Conservation (phyloP, 2,329 filamentous ascomycete species). For the Hymenoscyphus fructigenus region DNA sequence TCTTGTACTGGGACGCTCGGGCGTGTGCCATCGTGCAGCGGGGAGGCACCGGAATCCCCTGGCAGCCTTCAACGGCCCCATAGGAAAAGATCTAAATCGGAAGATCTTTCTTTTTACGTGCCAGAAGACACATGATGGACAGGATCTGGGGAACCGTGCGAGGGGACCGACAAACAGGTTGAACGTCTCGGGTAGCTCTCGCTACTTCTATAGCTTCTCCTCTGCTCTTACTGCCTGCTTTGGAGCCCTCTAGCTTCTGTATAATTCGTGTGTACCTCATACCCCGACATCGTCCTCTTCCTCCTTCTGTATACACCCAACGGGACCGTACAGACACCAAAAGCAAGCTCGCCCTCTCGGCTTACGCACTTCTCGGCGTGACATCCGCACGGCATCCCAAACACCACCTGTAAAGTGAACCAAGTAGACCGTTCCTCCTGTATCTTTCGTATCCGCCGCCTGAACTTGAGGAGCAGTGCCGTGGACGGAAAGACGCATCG, state of each 20-base stretch:
- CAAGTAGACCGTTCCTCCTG: background rate
- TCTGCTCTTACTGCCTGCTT: background rate
- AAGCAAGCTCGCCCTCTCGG: background rate
- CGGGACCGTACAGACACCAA: background rate
- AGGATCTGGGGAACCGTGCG: conserved; percentile 1
- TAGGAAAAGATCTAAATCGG: background rate
- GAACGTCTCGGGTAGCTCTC: background rate
- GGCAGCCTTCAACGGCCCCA: conserved; percentile 4
- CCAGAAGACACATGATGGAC: conserved; percentile 1
- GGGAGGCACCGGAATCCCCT: conserved; percentile 9
- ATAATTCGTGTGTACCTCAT: background rate
- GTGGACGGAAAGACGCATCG: conserved; percentile 9
- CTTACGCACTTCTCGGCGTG: background rate
- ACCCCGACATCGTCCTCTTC: background rate
- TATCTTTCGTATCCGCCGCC: background rate
- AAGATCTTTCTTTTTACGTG: conserved; percentile 1
- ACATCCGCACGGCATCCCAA: background rate
- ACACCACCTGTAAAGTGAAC: background rate
- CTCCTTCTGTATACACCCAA: background rate
- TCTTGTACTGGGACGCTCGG: background rate
- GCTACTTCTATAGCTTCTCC: background rate
- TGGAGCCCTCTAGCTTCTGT: background rate
- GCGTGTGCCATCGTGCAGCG: conserved; percentile 9
- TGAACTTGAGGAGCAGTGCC: background rate
- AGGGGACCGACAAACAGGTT: background rate